Conservation (phyloP, 257 asterid species). For the Scutellaria minor region DNA sequence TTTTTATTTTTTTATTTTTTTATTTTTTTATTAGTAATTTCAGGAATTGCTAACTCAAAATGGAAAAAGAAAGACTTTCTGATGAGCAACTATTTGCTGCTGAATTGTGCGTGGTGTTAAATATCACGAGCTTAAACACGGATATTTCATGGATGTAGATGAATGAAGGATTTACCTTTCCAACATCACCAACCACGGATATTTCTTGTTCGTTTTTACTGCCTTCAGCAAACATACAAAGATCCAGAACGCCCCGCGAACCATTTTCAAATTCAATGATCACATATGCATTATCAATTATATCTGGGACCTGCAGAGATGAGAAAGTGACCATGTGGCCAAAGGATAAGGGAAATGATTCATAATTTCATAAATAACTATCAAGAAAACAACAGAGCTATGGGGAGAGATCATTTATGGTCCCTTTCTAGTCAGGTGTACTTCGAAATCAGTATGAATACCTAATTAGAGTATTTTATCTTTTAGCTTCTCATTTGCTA, state of each 20-base stretch:
- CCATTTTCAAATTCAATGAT: slow-evolving; percentile 89
- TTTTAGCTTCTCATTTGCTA: background rate
- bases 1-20: no score
- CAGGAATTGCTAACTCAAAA: background rate
- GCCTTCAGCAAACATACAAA: slow-evolving; percentile 98
- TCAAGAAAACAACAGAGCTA: background rate
- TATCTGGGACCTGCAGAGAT: slow-evolving; percentile 81
- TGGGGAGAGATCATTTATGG: slow-evolving; percentile 8
- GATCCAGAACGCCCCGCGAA: slow-evolving; percentile 86
- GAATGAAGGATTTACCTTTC: slow-evolving; percentile 63
- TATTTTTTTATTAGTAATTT: no score
- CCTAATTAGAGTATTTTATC: background rate
- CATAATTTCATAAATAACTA: background rate
- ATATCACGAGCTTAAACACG: no score
- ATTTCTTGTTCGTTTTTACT: slow-evolving; percentile 96
- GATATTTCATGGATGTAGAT: background rate
- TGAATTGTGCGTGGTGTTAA: background rate
- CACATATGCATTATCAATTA: slow-evolving; percentile 91
- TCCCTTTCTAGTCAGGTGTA: background rate
- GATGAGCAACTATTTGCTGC: background rate
- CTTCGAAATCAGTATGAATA: background rate
- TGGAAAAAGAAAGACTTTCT: no score
- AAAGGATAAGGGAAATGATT: background rate
- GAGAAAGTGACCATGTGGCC: slow-evolving; percentile 7
- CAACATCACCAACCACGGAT: slow-evolving; percentile 83